Conservation (phyloP, 2,329 filamentous ascomycete species). For the Pestalotiopsis fici region DNA sequence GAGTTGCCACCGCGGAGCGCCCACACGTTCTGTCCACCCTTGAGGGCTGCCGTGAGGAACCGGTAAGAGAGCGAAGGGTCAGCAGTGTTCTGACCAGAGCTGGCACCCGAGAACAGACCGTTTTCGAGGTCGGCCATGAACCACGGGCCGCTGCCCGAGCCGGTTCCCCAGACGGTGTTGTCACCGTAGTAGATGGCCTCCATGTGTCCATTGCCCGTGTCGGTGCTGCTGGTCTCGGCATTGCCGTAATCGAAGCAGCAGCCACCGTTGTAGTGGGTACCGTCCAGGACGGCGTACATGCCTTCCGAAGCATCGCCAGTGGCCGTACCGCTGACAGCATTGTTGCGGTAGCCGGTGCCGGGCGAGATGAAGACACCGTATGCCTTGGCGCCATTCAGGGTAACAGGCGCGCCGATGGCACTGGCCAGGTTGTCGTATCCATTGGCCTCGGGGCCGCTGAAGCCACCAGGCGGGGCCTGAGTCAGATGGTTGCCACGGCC, state of each 20-base stretch:
- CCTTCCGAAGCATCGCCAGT: conserved; percentile 57
- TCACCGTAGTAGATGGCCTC: conserved; percentile 68
- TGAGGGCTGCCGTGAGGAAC: conserved; percentile 59
- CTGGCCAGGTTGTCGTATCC: conserved; percentile 62
- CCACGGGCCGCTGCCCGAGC: conserved; percentile 63
- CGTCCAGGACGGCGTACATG: conserved; percentile 62
- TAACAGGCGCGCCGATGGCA: conserved; percentile 62
- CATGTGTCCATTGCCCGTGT: conserved; percentile 67
- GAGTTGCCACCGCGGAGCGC: conserved; percentile 60
- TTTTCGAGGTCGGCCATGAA: conserved; percentile 72
- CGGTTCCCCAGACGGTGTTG: conserved; percentile 55
- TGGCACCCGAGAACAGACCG: conserved; percentile 60
- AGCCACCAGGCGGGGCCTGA: conserved; percentile 60
- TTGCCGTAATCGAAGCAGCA: conserved; percentile 64
- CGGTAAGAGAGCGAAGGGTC: conserved; percentile 54
- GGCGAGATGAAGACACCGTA: conserved; percentile 66
- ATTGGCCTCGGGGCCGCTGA: conserved; percentile 53
- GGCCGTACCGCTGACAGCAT: conserved; percentile 52
- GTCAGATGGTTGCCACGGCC: conserved; percentile 63
- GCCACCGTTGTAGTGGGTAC: conserved; percentile 57
- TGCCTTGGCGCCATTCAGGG: conserved; percentile 59
- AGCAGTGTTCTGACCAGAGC: conserved; percentile 44
- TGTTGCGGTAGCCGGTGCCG: conserved; percentile 64
- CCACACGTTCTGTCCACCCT: conserved; percentile 58
- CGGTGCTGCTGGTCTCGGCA: conserved; percentile 50